Base-by-base conservation (phyloP, 176 grass and related monocot genomes). In the Oryza longistaminata region DNA sequence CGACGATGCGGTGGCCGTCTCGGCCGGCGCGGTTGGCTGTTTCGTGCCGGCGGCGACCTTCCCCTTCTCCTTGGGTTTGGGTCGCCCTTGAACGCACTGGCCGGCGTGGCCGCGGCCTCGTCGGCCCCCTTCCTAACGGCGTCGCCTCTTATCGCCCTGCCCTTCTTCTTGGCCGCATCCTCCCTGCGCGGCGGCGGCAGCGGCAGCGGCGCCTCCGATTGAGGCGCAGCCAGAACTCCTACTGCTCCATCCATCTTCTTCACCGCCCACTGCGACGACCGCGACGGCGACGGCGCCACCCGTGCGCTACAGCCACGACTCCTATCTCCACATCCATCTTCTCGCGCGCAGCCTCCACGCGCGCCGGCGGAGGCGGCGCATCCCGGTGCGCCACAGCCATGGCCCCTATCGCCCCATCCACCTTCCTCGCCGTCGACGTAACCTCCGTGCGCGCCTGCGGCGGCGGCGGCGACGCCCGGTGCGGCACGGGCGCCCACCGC, bases 51-150 rank as follows among this genome's bases (percentile, higher is more conserved):
- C 34, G 17, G 81, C 43, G 44, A 22, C 53, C 66, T 71, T 73
- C 8, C 33, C 15, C 82, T 75, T 89, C 22, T 13, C 52, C 52
- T 27, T 27, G 27, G 27, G 27, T 27, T 72, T 90, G 88, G 58
- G 22, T 52, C 78, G 73, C 43, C 72, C 45, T 71, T 2, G 66
- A 67, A 19, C 8, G 43, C 33, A 65, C 1, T 34, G 55, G 9
- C 22, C 22, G 58, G 15, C 12, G 9, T 34, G 55, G 13, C 22
- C 22, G 68, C n/a, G 17, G 6, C 17, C 19, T 26, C 60, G 34
- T 26, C 88, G 14, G 24, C 14, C 58, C 35, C 44, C 73, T 74
- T 83, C 1, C 4, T 44, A 66, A 25, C 52, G 14, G 31, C 31
- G 78, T 15, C 1, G 49, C n/a, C 73, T 77, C 66, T 73, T 3